phyloP scores from a whole-genome alignment of 2,329 filamentous ascomycete species.

The Venturia asperata region DNA sequence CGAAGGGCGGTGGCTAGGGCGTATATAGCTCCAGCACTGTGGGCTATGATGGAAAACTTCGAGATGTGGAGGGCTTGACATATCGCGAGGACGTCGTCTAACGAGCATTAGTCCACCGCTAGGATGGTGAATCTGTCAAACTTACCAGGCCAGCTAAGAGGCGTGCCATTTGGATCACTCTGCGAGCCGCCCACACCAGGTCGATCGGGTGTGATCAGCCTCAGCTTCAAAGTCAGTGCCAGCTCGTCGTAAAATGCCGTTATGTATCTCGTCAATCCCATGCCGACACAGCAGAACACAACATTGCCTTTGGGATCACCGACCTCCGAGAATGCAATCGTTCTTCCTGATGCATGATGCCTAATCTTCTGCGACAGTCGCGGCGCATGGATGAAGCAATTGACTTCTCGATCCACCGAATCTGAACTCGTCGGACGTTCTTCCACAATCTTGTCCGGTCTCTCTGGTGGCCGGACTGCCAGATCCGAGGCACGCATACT shows the following conservation, averaged over 20 bases:
- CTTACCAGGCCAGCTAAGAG: constrained; percentile 88
- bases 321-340: constrained; percentile 94
- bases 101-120: constrained; percentile 24
- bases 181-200: constrained; percentile 93
- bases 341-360: constrained; percentile 76
- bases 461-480: constrained; percentile 26
- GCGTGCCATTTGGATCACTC: constrained; percentile 74
- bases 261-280: constrained; percentile 93
- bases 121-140: constrained; percentile 20
- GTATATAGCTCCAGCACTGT: constrained; percentile 97
- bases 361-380: constrained; percentile 80
- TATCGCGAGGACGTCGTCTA: constrained; percentile 82
- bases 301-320: constrained; percentile 86
- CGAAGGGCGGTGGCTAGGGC: constrained; percentile 89
- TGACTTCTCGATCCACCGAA: constrained; percentile 69
- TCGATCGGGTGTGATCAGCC: constrained; percentile 87
- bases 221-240: constrained; percentile 76
- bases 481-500: constrained; percentile 24
- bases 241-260: constrained; percentile 97
- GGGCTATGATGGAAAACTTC: constrained; percentile 92
- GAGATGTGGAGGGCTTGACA: constrained; percentile 87
- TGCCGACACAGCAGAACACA: constrained; percentile 93
- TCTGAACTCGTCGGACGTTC: constrained; percentile 66
- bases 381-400: constrained; percentile 70
- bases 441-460: constrained; percentile 20